Conservation (phyloP, 768 basidiomycete species). For the Russula sp. region DNA sequence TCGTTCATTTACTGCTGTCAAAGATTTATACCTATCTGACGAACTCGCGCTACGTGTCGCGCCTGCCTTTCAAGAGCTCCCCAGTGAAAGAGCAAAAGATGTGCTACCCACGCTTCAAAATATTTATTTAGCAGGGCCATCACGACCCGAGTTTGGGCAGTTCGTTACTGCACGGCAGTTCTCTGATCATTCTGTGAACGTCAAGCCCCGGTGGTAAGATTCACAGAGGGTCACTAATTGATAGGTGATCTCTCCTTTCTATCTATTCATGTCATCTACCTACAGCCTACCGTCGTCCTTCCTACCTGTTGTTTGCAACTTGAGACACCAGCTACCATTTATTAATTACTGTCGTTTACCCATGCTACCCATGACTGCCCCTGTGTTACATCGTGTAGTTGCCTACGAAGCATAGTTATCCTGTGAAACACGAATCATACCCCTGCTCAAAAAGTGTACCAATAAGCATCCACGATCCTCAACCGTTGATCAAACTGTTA, state of each 20-base stretch:
- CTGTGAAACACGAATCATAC: background rate
- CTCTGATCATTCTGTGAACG: background rate
- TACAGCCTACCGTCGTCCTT: no score
- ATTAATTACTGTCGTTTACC: no score
- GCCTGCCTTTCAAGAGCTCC: background rate
- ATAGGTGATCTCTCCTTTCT: no score
- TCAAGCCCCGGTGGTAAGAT: background rate
- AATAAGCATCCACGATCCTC: conserved; percentile 8
- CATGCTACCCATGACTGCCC: no score
- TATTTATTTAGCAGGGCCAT: background rate
- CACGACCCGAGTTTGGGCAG: background rate
- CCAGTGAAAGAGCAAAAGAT: background rate
- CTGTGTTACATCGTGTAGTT: no score
- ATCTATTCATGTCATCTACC: no score
- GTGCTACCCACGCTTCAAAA: background rate
- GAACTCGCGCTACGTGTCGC: background rate
- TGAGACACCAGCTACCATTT: no score
- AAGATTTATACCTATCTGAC: background rate
- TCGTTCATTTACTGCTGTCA: background rate
- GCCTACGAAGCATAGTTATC: no score
- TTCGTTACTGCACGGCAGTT: background rate
- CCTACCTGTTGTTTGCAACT: no score
- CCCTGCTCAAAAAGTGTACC: conserved; percentile 1
- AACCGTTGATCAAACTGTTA: conserved; percentile 1
- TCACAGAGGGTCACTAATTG: no score